Evolutionary conservation across 2,329 filamentous ascomycete species (phyloP), one percentile per base, ranked within the genome.

Genomic region (Gaeumannomyces sp.): DNA sequence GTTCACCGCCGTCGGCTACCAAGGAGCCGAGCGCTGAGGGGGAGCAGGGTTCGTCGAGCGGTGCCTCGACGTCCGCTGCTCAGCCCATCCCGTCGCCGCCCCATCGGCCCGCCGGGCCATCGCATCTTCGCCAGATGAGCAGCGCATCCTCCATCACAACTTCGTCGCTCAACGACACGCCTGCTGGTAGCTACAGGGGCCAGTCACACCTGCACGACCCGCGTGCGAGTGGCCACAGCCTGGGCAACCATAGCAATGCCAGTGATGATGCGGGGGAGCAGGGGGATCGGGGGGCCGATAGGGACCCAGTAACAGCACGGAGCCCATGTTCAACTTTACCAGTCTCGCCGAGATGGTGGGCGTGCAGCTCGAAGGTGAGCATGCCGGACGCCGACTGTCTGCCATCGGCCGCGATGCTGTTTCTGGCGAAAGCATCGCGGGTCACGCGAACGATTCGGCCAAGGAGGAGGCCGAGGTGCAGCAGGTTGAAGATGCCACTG

Each of bases 281-380:
- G 72, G 81, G 80, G 16, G 83, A 86, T 29, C 76, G 79, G 8
- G 83, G 84, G 29, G 79, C 81, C 5, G 79, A 81, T 19, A 68
- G 81, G 5, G 80, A 82, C 56, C 72, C 7, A 83, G 79, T 64
- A 71, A 80, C 5, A 81, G 82, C 60, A 78, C 83, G 0, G 93
- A 97, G 73, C 86, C 92, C 3, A 87, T 97, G 85, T 95, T 96
- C 76, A 97, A 97, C 75, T 97, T 97, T 73, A 84, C 88, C 65
- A 97, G 92, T 70, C 79, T 98, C 28, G 91, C 92, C 2, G 91
- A 92, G 67, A 91, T 96, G 74, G 91, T 97, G 35, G 91, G 89
- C 0, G 86, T 86, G 10, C 81, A 84, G 60, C 77, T 86, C 45
- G 83, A 86, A 63, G 78, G 79, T 2, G 74, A 78, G 59, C 74